Evolutionary conservation across 225 moss, liverwort and hornwort genomes (phyloP), one percentile per base, ranked within the genome.

Genomic region (Ulota crispa): DNA sequence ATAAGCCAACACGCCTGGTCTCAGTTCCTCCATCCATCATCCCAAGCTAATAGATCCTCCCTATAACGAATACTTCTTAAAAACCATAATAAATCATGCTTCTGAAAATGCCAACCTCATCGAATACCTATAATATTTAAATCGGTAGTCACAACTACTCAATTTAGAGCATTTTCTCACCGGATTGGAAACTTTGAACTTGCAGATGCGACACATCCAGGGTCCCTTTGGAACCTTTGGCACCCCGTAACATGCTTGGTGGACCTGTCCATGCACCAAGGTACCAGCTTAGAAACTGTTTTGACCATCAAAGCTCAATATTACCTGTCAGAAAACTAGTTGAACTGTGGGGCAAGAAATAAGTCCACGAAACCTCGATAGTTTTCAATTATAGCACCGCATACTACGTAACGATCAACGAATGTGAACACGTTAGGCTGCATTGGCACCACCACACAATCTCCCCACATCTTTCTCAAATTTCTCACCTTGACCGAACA

Each of bases 201-300:
- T 97, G 94, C 97, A 97, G 61, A 93, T 95, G 28, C 95, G 93
- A 85, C 97, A 97, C 72, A 88, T 80, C 97, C 97, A 97, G 3
- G 84, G 83, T 42, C 92, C 89, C 77, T 88, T 95, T 32, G 97
- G 93, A 82, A 94, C 82, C 84, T 95, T 97, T 55, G 94, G 93
- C 45, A 97, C 92, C 37, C 97, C 97, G 86, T 97, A 97, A 82
- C 97, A 97, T 68, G 92, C 97, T 84, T 97, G 97, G 78, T 97
- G 97, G 67, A 93, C 95, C 97, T 97, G 74, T 21, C n/a, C 52
- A 84, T 73, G 42, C 68, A 85, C 75, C 18, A 26, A 70, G 66
- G 66, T 28, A 36, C 43, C 54, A 16, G 16, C 14, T 82, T 54
- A 85, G 66, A 53, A 60, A 82, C 59, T 5, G 54, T 70, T 39